These are phyloP conservation scores for Mortierella sp. DNA, from an alignment of 371 early-diverging fungal species.

Conservation along the genomic window DNA sequence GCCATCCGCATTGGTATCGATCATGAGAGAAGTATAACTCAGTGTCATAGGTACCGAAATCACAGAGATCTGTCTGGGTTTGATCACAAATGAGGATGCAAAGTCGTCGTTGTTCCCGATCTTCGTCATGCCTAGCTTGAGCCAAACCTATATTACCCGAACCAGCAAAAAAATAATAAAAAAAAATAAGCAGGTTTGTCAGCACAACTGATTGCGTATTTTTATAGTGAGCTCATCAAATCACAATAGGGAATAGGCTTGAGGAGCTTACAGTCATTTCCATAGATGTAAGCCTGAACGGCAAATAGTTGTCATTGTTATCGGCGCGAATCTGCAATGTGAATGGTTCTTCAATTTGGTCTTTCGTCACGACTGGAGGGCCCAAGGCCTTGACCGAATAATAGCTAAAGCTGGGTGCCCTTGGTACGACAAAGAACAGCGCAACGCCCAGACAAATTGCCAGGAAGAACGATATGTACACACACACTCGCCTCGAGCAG, in stretches of 20 bases:
- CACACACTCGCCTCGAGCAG: constrained; percentile 35
- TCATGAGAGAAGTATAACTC: constrained; percentile 26
- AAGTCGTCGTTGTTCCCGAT: constrained; percentile 34
- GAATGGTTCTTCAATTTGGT: constrained; percentile 28
- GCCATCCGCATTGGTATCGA: constrained; percentile 43
- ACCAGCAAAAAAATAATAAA: background rate
- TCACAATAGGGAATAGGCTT: too few relatives aligned
- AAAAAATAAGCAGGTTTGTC: too few relatives aligned
- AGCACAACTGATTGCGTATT: too few relatives aligned
- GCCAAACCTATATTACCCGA: constrained; percentile 26
- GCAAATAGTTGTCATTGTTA: constrained; percentile 35
- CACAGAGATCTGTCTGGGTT: constrained; percentile 16
- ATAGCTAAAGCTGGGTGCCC: constrained; percentile 27
- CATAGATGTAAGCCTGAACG: constrained; percentile 25
- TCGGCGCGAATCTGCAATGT: constrained; percentile 34
- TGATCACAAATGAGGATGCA: constrained; percentile 16
- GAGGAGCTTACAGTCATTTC: constrained; percentile 43
- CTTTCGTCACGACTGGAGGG: constrained; percentile 17
- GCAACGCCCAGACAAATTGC: constrained; percentile 13
- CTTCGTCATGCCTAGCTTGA: constrained; percentile 30
- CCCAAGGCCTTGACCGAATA: constrained; percentile 23
- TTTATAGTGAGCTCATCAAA: too few relatives aligned
- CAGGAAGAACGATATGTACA: constrained; percentile 30
- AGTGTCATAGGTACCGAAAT: constrained; percentile 40
- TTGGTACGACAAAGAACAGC: constrained; percentile 39